Conservation (phyloP, 306 rosid genomes). For the Luffa acutangula region DNA sequence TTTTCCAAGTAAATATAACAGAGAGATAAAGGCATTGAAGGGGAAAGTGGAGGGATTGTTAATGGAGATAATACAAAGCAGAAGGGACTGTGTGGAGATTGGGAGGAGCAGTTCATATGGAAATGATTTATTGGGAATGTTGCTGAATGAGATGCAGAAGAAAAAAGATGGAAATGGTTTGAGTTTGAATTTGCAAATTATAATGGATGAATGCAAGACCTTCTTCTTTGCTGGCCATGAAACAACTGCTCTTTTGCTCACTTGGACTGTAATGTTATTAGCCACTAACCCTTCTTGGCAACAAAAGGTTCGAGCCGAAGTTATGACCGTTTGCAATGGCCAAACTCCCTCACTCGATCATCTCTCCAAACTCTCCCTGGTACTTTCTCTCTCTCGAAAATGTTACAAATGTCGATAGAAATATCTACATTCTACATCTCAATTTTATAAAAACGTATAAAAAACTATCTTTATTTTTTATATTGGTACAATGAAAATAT, state of each 20-base stretch:
- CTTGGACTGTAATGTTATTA: slow-evolving; percentile 85
- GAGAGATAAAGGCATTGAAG: slow-evolving; percentile 75
- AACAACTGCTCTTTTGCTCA: slow-evolving; percentile 81
- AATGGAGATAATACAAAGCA: slow-evolving; percentile 85
- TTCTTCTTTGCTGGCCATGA: slow-evolving; percentile 98
- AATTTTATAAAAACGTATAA: neutral
- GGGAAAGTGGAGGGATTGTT: slow-evolving; percentile 68
- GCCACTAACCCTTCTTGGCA: slow-evolving; percentile 82
- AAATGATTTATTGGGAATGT: slow-evolving; percentile 73
- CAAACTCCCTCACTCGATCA: slow-evolving; percentile 54
- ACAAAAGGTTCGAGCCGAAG: slow-evolving; percentile 52
- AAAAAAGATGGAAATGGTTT: slow-evolving; percentile 36
- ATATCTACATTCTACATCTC: neutral
- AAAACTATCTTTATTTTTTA: too few relatives aligned
- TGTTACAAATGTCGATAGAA: neutral
- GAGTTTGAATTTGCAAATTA: slow-evolving; percentile 48
- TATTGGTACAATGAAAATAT: too few relatives aligned
- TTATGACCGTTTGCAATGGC: slow-evolving; percentile 45
- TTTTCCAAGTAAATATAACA: slow-evolving; percentile 85
- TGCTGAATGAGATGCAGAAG: slow-evolving; percentile 67
- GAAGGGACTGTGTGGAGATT: slow-evolving; percentile 73
- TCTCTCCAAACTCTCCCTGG: slow-evolving; percentile 65
- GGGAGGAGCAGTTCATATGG: slow-evolving; percentile 79
- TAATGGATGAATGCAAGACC: slow-evolving; percentile 96
- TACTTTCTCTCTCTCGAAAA: slow-evolving; percentile 13